Percentiles rank a stretch among this genome's conserved stretches.
Evolutionary conservation across 345 rosid genomes (phyloP).

Genomic region (Gossypium stocksii): DNA sequence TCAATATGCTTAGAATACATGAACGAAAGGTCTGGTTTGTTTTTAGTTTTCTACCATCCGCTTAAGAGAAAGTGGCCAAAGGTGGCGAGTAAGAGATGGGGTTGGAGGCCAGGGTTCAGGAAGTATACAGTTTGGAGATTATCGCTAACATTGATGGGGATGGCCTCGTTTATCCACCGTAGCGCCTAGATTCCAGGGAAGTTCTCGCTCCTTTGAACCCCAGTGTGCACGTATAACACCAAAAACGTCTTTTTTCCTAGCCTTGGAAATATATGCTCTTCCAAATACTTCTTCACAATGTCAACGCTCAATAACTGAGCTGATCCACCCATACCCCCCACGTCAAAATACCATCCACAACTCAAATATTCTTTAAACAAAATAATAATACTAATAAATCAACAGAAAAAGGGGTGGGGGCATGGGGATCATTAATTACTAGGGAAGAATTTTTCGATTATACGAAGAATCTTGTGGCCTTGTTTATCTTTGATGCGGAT

Average conservation of each 20-base stretch:
- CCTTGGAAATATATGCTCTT: conserved; percentile 4
- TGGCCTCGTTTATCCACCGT: not conserved
- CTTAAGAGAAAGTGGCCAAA: not conserved
- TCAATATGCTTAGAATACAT: not conserved
- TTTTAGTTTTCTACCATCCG: not conserved
- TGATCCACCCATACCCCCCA: not conserved
- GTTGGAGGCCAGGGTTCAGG: not conserved
- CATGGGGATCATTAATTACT: not conserved
- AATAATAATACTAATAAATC: no score
- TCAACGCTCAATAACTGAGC: not conserved
- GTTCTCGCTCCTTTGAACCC: not conserved
- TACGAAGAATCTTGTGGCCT: not conserved
- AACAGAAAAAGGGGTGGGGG: not conserved
- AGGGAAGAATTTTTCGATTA: not conserved
- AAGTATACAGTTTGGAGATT: not conserved
- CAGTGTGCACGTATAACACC: not conserved
- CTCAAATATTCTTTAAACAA: not conserved
- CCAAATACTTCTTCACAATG: not conserved
- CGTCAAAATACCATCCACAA: not conserved
- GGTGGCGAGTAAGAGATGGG: not conserved
- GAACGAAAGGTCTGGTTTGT: not conserved
- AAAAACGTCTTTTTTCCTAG: not conserved
- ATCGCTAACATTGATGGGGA: not conserved
- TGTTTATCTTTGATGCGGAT: not conserved
- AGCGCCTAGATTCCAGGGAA: not conserved